Percentiles rank a stretch among this genome's conserved stretches.
Conservation (phyloP, 1,284 basidiomycete species). For the Meira nashicola region DNA sequence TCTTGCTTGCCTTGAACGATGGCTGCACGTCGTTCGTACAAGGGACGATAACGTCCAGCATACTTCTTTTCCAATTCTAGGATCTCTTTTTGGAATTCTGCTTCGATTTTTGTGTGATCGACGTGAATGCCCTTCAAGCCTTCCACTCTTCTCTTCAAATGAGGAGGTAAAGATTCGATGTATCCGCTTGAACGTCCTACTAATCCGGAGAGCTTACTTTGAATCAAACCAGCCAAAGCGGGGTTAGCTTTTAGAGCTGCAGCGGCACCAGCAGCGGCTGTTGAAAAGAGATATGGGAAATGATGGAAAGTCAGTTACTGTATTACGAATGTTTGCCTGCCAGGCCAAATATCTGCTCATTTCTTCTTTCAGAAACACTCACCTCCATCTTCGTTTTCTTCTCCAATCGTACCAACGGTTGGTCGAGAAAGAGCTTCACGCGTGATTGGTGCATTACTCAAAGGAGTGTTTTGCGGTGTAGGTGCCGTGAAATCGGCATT, state of each 20-base stretch:
- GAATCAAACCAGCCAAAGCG: slow-evolving; percentile 53
- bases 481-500: slow-evolving; percentile 58
- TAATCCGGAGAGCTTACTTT: slow-evolving; percentile 61
- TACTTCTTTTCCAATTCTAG: slow-evolving; percentile 98
- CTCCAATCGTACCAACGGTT: slow-evolving; percentile 52
- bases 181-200: slow-evolving; percentile 78
- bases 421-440: slow-evolving; percentile 63
- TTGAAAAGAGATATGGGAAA: not conserved
- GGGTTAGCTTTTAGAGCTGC: slow-evolving; percentile 45
- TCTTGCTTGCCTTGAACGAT: slow-evolving; percentile 75
- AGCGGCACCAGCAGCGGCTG: slow-evolving; percentile 21
- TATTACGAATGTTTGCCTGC: no score
- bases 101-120: slow-evolving; percentile 86
- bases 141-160: slow-evolving; percentile 79
- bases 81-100: slow-evolving; percentile 93
- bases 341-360: no score
- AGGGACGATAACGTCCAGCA: slow-evolving; percentile 73
- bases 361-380: not conserved
- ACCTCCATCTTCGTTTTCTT: slow-evolving; percentile 39
- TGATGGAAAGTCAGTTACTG: not conserved
- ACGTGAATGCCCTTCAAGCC: slow-evolving; percentile 90
- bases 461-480: slow-evolving; percentile 75
- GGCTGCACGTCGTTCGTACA: slow-evolving; percentile 78
- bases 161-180: slow-evolving; percentile 75
- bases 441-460: slow-evolving; percentile 66